Base-by-base conservation (phyloP, 305 asterid species). In the Coffea humblotiana region DNA sequence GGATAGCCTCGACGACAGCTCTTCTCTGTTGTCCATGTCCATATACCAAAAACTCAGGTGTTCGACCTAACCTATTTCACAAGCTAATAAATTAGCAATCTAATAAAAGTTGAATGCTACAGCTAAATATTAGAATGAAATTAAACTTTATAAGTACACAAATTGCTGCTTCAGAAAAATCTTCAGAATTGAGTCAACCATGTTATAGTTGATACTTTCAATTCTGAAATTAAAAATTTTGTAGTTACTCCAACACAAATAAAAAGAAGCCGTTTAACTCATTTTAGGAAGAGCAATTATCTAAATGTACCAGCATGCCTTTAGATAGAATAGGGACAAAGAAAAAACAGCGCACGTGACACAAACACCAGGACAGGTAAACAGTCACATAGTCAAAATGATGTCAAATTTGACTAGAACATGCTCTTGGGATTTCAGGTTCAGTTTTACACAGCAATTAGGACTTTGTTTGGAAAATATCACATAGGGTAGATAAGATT, bases 1-100 rank as follows among this genome's bases (percentile, higher is more conserved):
- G 97, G 60, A 89, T 89, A 81, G 98, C 97, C 87, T 96, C 99
- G 80, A 92, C 90, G 84, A 92, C 81, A 80, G 98, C 97, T 87
- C 87, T 91, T 79, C 98, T 92, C 90, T 96, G 99, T 87, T 94
- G 99, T 66, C 94, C 97, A 81, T 96, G 97, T 83, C 98, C 99
- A 73, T 91, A 96, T 79, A 96, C 90, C 71, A 91, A 81, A 88
- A 96, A 94, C 0, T 91, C 95, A 75, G 95, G 80, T 71, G 98
- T 96, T 78, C 98, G 91, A 64, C 86, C 97, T 80, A 96, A 86
- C 97, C 99, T 96, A 86, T 86, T 72, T 82, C 83, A 89, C 72
- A 74, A 83, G 81, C 56, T 61, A 77, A 76, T 77, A 79, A 51
- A 84, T 85, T 77, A 71, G 75, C 63, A 81, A 35, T 29, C 37